These are phyloP conservation scores for Thielaviopsis populi DNA, from an alignment of 2,329 filamentous ascomycete genomes.

Conservation along the genomic window DNA sequence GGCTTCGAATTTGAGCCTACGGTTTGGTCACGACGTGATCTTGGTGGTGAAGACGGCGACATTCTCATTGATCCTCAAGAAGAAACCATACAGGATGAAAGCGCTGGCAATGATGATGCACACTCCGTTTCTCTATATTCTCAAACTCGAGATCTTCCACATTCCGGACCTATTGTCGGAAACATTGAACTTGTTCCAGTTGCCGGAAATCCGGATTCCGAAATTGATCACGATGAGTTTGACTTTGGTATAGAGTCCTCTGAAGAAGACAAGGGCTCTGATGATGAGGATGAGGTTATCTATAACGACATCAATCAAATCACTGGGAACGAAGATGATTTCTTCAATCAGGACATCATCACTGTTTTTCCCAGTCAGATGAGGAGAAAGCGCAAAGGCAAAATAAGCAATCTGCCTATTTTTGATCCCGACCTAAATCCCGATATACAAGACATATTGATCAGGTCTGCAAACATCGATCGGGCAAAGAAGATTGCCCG, in stretches of 20 bases:
- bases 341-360: constrained; percentile 12
- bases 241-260: neutral
- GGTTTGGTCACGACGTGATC: constrained; percentile 35
- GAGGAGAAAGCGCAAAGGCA: constrained; percentile 2
- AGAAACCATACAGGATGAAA: neutral
- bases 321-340: constrained; percentile 1
- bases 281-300: neutral
- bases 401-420: neutral
- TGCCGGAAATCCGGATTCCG: constrained; percentile 54
- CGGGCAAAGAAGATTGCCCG: constrained; percentile 54
- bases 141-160: too few relatives aligned
- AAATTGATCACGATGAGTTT: constrained; percentile 22
- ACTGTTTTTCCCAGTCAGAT: constrained; percentile 5
- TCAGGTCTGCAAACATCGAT: constrained; percentile 49
- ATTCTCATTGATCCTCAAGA: constrained; percentile 6
- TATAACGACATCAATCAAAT: neutral
- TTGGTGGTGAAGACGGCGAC: constrained; percentile 21
- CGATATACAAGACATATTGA: constrained; percentile 47
- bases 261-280: neutral
- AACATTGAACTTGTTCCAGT: neutral
- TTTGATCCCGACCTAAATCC: constrained; percentile 38
- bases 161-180: neutral
- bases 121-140: too few relatives aligned
- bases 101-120: neutral
- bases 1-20: constrained; percentile 41